Conservation (phyloP, 2,329 filamentous ascomycete genomes). For the Fragosphaeria purpurea region DNA sequence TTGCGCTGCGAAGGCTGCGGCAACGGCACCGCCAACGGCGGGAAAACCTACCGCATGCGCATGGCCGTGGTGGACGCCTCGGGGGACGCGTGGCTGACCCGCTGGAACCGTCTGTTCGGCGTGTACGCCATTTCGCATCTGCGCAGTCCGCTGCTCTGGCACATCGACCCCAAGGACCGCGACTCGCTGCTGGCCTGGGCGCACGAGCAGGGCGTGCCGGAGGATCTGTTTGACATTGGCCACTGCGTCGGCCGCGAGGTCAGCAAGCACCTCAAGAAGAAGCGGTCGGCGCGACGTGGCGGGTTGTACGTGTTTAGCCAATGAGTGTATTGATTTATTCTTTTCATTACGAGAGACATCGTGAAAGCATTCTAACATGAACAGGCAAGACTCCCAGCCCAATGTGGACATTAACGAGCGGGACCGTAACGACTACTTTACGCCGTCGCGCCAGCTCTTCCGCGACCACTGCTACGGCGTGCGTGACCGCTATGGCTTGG, state of each 20-base stretch:
- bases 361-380: too few species aligned
- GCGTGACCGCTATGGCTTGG: conserved; percentile 47
- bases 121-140: conserved; percentile 61
- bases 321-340: too few species aligned
- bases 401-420: conserved; percentile 51
- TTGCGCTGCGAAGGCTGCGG: background rate
- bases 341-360: too few species aligned
- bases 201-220: conserved; percentile 47
- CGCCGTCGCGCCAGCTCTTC: conserved; percentile 52
- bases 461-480: conserved; percentile 51
- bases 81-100: conserved; percentile 54
- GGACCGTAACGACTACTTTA: conserved; percentile 61
- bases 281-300: conserved; percentile 21
- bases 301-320: conserved; percentile 20
- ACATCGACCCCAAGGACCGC: conserved; percentile 64
- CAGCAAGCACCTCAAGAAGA: conserved; percentile 71
- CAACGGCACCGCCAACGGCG: background rate
- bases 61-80: conserved; percentile 60
- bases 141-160: conserved; percentile 74
- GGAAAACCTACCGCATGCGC: conserved; percentile 6
- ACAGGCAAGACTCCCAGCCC: conserved; percentile 27
- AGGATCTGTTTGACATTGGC: conserved; percentile 58
- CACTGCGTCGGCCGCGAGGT: conserved; percentile 71
- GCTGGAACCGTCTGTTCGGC: conserved; percentile 61
- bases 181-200: conserved; percentile 64